Conservation (phyloP, 768 basidiomycete genomes). For the Suillus subalutaceus region DNA sequence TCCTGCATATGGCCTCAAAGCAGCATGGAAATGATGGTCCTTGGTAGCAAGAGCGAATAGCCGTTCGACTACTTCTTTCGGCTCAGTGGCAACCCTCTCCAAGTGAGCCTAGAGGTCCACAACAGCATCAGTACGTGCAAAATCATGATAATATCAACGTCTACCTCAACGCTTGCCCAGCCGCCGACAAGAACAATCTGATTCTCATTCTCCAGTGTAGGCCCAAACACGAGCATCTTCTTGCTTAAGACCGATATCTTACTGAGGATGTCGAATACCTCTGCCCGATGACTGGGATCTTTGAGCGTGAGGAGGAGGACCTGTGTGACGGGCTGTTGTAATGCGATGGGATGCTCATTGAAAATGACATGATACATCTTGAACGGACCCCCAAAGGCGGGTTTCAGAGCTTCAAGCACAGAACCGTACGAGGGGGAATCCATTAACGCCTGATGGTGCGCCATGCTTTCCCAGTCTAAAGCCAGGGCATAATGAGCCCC, state of each 20-base stretch:
- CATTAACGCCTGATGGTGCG: slow-evolving; percentile 23
- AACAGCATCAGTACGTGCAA: not conserved
- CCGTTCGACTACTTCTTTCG: slow-evolving; percentile 7
- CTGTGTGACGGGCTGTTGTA: slow-evolving; percentile 28
- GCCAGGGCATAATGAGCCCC: not conserved
- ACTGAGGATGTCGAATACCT: slow-evolving; percentile 17
- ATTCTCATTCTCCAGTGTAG: slow-evolving; percentile 24
- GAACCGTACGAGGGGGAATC: slow-evolving; percentile 3
- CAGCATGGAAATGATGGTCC: slow-evolving; percentile 20
- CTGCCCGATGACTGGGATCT: slow-evolving; percentile 23
- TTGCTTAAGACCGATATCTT: slow-evolving; percentile 16
- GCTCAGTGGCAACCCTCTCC: slow-evolving; percentile 13
- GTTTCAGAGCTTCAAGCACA: slow-evolving; percentile 13
- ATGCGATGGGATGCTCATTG: slow-evolving; percentile 15
- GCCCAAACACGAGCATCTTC: slow-evolving; percentile 23
- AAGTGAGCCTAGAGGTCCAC: slow-evolving; percentile 19
- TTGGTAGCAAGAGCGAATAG: slow-evolving; percentile 20
- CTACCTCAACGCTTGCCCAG: slow-evolving; percentile 29
- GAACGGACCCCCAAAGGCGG: slow-evolving; percentile 9
- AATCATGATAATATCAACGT: not conserved
- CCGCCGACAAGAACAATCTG: slow-evolving; percentile 22
- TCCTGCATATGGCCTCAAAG: slow-evolving; percentile 12
- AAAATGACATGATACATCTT: slow-evolving; percentile 28
- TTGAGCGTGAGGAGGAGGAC: slow-evolving; percentile 24
- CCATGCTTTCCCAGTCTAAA: slow-evolving; percentile 23